Evolutionary conservation across 495 filamentous ascomycete genomes (phyloP).

Genomic region (Astrothelium macrocarpum): DNA sequence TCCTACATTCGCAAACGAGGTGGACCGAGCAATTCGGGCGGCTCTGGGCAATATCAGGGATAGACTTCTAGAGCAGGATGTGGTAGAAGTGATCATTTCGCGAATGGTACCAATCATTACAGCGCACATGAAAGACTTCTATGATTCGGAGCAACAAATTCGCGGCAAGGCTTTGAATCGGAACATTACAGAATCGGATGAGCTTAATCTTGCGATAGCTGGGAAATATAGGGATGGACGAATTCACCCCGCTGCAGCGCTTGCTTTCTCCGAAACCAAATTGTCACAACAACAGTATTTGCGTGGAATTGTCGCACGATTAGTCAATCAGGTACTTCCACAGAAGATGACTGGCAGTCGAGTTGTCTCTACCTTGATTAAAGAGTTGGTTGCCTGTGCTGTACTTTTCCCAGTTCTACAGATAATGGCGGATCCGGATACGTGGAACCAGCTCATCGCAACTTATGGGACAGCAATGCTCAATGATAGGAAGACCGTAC

Average conservation of each 20-base stretch:
- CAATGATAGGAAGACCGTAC: constrained; percentile 91
- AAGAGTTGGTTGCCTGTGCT: constrained; percentile 74
- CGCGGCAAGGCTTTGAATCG: constrained; percentile 78
- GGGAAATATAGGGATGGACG: constrained; percentile 83
- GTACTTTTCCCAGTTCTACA: constrained; percentile 62
- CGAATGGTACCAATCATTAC: constrained; percentile 82
- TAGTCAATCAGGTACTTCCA: constrained; percentile 72
- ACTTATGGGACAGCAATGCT: constrained; percentile 65
- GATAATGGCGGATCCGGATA: constrained; percentile 78
- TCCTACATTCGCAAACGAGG: constrained; percentile 69
- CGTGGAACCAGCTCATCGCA: constrained; percentile 93
- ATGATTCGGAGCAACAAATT: constrained; percentile 78
- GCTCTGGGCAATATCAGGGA: constrained; percentile 64
- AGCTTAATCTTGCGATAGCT: constrained; percentile 88
- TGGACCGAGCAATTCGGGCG: constrained; percentile 67
- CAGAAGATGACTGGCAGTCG: constrained; percentile 63
- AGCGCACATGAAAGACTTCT: constrained; percentile 82
- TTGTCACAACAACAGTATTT: constrained; percentile 78
- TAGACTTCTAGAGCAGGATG: constrained; percentile 59
- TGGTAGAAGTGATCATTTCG: constrained; percentile 70
- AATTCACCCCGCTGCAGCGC: constrained; percentile 77
- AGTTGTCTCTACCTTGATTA: constrained; percentile 66
- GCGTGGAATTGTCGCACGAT: constrained; percentile 53
- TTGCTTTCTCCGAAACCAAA: constrained; percentile 73
- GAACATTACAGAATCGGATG: constrained; percentile 90